Evolutionary conservation across 805 yeast species (phyloP).

Genomic region (Yarrowia sp.): DNA sequence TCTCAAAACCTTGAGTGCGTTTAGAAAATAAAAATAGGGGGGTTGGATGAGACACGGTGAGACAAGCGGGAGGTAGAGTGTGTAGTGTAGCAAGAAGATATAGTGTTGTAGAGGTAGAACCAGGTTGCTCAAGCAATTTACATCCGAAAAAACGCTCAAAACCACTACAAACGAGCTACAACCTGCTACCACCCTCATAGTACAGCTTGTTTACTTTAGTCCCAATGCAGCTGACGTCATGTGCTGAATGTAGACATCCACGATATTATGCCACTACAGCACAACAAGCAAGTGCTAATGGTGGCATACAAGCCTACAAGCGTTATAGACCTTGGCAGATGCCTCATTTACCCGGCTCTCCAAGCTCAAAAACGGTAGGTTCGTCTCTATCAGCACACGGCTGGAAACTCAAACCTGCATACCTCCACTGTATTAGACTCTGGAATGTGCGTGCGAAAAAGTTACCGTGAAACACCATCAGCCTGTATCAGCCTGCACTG

Average conservation of each 20-base stretch:
- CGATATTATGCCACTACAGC: background rate
- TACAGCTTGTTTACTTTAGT: constrained; percentile 4
- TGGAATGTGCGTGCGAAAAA: constrained; percentile 1
- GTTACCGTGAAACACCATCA: background rate
- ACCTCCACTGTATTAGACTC: background rate
- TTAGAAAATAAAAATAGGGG: constrained; percentile 8
- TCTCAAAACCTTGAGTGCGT: background rate
- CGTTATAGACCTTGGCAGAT: too few relatives aligned
- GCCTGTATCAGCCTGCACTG: background rate
- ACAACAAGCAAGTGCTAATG: background rate
- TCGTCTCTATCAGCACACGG: background rate
- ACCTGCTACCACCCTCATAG: too few relatives aligned
- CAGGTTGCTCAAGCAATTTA: too few relatives aligned
- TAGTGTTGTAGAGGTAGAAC: background rate
- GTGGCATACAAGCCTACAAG: too few relatives aligned
- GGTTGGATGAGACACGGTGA: constrained; percentile 5
- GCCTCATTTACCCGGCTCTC: too few relatives aligned
- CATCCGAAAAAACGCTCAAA: too few relatives aligned
- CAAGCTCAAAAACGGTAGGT: too few relatives aligned
- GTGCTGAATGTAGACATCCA: too few relatives aligned
- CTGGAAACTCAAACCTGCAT: constrained; percentile 1
- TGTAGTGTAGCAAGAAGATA: too few relatives aligned
- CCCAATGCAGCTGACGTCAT: constrained; percentile 24
- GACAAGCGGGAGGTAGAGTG: background rate
- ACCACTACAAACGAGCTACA: too few relatives aligned